Conservation (phyloP, 768 basidiomycete species). For the Tulasnella sp. region DNA sequence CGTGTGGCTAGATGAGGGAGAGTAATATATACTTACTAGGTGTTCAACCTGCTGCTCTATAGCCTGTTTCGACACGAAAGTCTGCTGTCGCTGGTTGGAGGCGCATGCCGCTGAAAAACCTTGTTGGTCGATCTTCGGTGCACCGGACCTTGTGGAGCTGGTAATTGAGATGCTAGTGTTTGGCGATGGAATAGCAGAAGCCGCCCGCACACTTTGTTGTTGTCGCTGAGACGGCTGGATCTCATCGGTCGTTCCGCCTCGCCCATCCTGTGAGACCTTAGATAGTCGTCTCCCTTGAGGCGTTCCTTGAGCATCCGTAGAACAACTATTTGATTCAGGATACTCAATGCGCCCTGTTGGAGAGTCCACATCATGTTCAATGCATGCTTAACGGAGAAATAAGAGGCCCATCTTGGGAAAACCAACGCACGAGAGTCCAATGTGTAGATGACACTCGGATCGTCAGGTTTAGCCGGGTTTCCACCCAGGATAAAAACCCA, state of each 20-base stretch:
- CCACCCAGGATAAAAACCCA: slow-evolving; percentile 91
- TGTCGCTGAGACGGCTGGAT: slow-evolving; percentile 19
- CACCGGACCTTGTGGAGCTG: too few species aligned
- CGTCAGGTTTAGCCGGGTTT: slow-evolving; percentile 67
- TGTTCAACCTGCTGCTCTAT: too few species aligned
- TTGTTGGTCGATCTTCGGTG: neutral
- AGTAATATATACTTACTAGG: too few species aligned
- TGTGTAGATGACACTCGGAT: slow-evolving; percentile 74
- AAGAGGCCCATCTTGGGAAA: neutral
- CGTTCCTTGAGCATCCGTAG: slow-evolving; percentile 14
- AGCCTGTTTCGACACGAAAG: too few species aligned
- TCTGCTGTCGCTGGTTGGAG: too few species aligned
- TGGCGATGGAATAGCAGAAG: neutral
- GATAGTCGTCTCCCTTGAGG: too few species aligned
- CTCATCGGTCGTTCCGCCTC: neutral
- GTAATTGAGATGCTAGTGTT: too few species aligned
- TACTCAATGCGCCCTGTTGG: slow-evolving; percentile 82
- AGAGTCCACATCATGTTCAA: neutral
- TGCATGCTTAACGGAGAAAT: neutral
- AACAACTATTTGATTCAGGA: slow-evolving; percentile 51
- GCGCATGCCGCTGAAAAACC: too few species aligned
- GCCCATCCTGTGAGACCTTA: neutral
- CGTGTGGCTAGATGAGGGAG: too few species aligned
- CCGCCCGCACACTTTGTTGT: neutral
- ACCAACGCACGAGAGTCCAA: slow-evolving; percentile 80